A percentile compares a stretch with the other conserved stretches of the same genome.
Conservation (phyloP, 352 stramenopile genomes). For the Phytophthora kernoviae region DNA sequence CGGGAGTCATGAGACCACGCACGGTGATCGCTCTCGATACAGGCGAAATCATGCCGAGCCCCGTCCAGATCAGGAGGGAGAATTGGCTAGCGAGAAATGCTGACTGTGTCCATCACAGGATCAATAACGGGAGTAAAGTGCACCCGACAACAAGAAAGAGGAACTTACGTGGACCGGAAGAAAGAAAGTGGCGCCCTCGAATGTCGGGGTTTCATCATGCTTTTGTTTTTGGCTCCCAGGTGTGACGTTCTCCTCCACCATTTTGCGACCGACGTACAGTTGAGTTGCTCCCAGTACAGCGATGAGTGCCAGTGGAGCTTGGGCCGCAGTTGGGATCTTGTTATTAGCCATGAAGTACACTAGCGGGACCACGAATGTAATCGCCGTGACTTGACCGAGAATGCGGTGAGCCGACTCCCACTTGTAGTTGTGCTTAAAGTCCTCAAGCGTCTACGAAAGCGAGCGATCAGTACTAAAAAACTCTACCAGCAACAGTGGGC, state of each 20-base stretch:
- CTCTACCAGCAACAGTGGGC: no score
- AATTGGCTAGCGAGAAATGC: conserved; percentile 70
- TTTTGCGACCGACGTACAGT: conserved; percentile 55
- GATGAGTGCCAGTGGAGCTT: conserved; percentile 47
- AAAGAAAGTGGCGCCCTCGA: conserved; percentile 45
- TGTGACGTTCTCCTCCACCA: conserved; percentile 51
- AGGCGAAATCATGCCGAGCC: conserved; percentile 58
- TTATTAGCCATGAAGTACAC: conserved; percentile 90
- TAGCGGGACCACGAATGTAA: conserved; percentile 91
- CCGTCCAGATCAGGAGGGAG: conserved; percentile 67
- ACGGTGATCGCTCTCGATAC: conserved; percentile 55
- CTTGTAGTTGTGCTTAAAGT: conserved; percentile 97
- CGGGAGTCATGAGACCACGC: conserved; percentile 50
- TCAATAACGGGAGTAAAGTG: no score
- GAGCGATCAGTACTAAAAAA: background rate
- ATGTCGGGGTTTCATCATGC: conserved; percentile 18
- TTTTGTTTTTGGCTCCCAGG: conserved; percentile 20
- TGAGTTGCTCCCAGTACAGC: conserved; percentile 51
- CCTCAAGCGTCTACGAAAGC: conserved; percentile 83
- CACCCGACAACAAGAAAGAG: no score
- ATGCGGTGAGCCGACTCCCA: conserved; percentile 93
- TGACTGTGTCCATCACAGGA: conserved; percentile 34
- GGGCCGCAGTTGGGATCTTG: conserved; percentile 55
- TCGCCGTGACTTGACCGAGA: conserved; percentile 90
- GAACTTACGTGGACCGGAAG: conserved; percentile 52